Evolutionary conservation across 306 rosid genomes (phyloP), one percentile per base, ranked within the genome.

Genomic region (Styphnolobium japonicum): DNA sequence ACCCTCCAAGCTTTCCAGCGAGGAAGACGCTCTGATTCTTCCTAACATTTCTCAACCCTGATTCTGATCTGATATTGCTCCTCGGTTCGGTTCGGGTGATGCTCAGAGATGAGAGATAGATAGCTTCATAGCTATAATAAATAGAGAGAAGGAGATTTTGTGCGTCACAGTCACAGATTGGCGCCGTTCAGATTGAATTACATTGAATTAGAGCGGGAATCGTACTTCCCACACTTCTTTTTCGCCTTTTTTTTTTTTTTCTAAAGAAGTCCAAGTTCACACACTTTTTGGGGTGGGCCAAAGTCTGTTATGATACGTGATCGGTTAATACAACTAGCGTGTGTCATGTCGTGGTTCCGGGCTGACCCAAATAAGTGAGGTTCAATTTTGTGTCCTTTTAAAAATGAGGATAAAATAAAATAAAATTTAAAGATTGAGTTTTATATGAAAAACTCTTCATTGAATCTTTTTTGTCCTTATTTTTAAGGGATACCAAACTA

Each of bases 1-100:
- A 53, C 89, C 86, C 77, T 93, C 95, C 72, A 91, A 86, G 81
- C 64, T 82, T n/a, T 92, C 97, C 10, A 76, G 69, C 18, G 98
- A 87, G 21, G 90, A 85, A 56, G 92, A 51, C 4, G 92, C 82
- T 73, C 99, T 88, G 51, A 93, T 79, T 72, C 83, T 89, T 61
- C 99, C 99, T 46, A 95, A 90, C 99, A 95, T 92, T 2, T 73
- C 56, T 29, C 56, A 18, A 29, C 0, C 6, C n/a, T n/a, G n/a
- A n/a, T n/a, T n/a, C n/a, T n/a, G n/a, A n/a, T 71, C 36, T 56
- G 63, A 42, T 19, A 3, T 1, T 3, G 67, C 25, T 43, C 23
- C 5, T 34, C 23, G 60, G 70, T 29, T 4, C 56, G 78, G 80
- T 14, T 77, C 75, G 88, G 82, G 71, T 15, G 1, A 39, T 10